Evolutionary conservation across 805 yeast genomes (phyloP), one percentile per base, ranked within the genome.

Genomic region (Kuraishia borneana): DNA sequence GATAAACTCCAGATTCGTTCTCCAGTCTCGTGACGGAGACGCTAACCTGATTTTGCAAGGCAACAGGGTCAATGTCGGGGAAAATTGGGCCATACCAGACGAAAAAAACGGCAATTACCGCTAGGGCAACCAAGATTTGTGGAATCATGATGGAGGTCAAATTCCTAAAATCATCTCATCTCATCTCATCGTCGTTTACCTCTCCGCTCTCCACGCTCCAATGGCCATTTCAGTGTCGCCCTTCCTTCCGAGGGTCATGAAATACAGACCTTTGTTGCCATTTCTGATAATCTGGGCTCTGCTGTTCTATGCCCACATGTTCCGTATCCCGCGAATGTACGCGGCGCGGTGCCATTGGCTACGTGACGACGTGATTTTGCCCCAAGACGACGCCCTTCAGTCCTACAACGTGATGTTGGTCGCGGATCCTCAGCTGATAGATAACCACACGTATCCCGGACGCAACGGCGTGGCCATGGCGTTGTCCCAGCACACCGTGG

Each of bases 341-440:
- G 34, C 34, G 23, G 9, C n/a, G 10, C 13, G 16, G 6, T 32
- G 34, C 30, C 10, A 29, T n/a, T 32, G 34, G 34, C 12, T 9
- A n/a, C n/a, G 17, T 6, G 20, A 21, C 12, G 13, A 21, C 26
- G 19, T 13, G 18, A 20, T 10, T 3, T 5, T 32, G 4, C 27
- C 20, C 19, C 17, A 16, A 3, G 21, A 18, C 17, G 22, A 32
- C 10, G 18, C 8, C 18, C 8, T 19, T n/a, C 21, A 29, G 21
- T 36, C 21, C 16, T 31, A 17, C 23, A 25, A 31, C 9, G 13
- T 39, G 16, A 22, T 41, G 27, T 18, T 92, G n/a, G 67, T 84
- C 30, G 96, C 96, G 0, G 98, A 92, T 53, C 97, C 98, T 0
- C 98, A 92, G 52, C 63, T 92, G 21, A 80, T 92, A 47, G 98